Conservation (phyloP, 257 asterid genomes). For the Lycium ferocissimum region DNA sequence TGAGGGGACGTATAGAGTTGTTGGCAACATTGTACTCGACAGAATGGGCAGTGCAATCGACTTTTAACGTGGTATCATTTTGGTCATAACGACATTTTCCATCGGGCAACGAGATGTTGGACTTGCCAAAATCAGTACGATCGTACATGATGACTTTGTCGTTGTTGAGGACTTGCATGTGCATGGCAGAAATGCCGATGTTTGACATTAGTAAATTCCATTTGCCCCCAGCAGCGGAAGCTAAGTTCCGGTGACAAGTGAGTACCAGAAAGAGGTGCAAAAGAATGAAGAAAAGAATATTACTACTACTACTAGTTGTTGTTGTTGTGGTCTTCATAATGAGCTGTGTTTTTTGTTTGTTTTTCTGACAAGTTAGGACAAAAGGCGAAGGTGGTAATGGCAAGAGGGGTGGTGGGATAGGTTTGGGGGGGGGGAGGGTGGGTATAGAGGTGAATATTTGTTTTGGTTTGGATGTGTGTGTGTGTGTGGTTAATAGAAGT, state of each 20-base stretch:
- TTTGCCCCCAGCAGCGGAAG: slow-evolving; percentile 11
- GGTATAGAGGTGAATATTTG: not conserved
- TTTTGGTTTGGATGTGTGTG: not conserved
- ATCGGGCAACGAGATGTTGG: slow-evolving; percentile 37
- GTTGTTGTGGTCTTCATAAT: not conserved
- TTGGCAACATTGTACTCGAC: slow-evolving; percentile 36
- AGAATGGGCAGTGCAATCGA: slow-evolving; percentile 44
- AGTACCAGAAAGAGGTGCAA: slow-evolving; percentile 8
- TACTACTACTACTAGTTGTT: not conserved
- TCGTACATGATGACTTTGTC: slow-evolving; percentile 39
- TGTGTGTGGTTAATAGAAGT: slow-evolving; percentile 19
- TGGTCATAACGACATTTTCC: slow-evolving; percentile 35
- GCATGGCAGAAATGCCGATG: slow-evolving; percentile 46
- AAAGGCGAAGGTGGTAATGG: not conserved
- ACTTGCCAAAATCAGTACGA: slow-evolving; percentile 37
- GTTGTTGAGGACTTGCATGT: slow-evolving; percentile 47
- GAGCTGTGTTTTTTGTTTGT: not conserved
- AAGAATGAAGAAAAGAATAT: slow-evolving; percentile 8
- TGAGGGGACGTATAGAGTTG: slow-evolving; percentile 41
- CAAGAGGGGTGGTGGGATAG: not conserved
- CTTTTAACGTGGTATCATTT: not conserved
- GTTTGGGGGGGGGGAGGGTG: not conserved
- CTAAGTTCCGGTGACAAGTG: not conserved
- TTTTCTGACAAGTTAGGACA: slow-evolving; percentile 23
- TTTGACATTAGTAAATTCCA: slow-evolving; percentile 35